Evolutionary conservation across 1,284 basidiomycete genomes (phyloP), one percentile per base, ranked within the genome.

Genomic region (Microbotryomycetes sp.): DNA sequence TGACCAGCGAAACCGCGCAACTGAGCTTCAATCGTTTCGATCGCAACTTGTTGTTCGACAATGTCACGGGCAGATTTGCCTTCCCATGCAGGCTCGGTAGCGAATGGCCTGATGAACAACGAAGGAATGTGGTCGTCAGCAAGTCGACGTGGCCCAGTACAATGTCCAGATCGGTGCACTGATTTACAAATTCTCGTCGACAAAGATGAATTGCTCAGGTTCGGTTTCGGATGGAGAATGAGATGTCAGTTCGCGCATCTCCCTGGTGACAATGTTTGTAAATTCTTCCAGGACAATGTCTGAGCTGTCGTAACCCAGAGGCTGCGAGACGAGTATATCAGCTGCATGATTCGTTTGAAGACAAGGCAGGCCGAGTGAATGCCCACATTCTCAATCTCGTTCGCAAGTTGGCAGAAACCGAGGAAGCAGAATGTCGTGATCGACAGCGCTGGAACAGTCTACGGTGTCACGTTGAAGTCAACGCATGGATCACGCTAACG

Each of bases 201-300:
- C 46, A 19, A 82, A 84, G 66, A 85, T 72, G 74, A 78, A 85
- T 6, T 77, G 71, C 15, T 75, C 71, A 3, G 83, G 83, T 28
- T 81, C 77, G 25, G 80, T 80, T 32, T 49, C 56, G 4, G 19
- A 5, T 42, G 75, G 74, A 16, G 80, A 78, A 74, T 84, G 82
- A 49, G 84, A 82, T 15, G 83, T 84, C 68, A 86, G 82, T 72
- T 85, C 81, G 69, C 83, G 80, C 28, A 86, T 76, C 70, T 86
- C 84, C 22, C 83, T 79, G 65, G 83, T 81, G 65, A 86, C 81
- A 22, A 77, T 70, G 22, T 81, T 77, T 72, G 84, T 85, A 79
- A 86, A 86, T 54, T 76, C 73, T 71, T 86, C 85, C 30, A 86
- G 78, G 72, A 86, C 83, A 42, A 86, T 79, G 77, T 86, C 84